Conservation (phyloP, 805 yeast genomes). For the Wickerhamomyces hampshirensis region DNA sequence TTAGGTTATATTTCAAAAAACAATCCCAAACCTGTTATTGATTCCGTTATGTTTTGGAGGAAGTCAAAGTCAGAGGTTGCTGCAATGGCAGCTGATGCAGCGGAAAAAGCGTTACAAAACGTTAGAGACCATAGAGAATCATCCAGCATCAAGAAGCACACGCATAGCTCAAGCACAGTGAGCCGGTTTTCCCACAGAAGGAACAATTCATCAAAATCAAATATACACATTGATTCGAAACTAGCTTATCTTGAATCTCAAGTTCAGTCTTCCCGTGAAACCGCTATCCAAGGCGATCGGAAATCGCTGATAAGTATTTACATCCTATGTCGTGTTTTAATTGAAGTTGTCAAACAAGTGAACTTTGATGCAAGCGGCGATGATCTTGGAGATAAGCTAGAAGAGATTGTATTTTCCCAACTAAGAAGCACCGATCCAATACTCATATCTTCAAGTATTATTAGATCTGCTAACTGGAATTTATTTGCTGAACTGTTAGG, state of each 20-base stretch:
- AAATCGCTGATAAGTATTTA: conserved; percentile 83
- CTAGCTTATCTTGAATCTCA: conserved; percentile 38
- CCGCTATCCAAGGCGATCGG: conserved; percentile 79
- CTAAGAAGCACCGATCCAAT: conserved; percentile 81
- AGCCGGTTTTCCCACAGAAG: conserved; percentile 40
- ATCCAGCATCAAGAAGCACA: conserved; percentile 22
- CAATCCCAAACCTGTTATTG: conserved; percentile 93
- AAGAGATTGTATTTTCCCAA: conserved; percentile 91
- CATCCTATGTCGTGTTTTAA: conserved; percentile 83
- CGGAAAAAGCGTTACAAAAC: conserved; percentile 35
- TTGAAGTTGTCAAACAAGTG: conserved; percentile 88
- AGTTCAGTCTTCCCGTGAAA: conserved; percentile 45
- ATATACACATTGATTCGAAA: conserved; percentile 51
- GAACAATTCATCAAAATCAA: conserved; percentile 44
- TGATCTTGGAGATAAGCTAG: conserved; percentile 76
- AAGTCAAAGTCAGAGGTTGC: conserved; percentile 89
- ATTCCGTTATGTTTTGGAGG: conserved; percentile 98
- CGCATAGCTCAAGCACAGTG: conserved; percentile 28
- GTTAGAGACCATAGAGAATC: conserved; percentile 29
- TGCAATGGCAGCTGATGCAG: conserved; percentile 50
- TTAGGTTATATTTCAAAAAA: conserved; percentile 86
- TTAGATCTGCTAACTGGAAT: conserved; percentile 91
- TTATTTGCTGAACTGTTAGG: conserved; percentile 86
- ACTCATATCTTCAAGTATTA: conserved; percentile 57
- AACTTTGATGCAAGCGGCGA: conserved; percentile 70